Evolutionary conservation across 148 eudicot species (phyloP), one percentile per base, ranked within the genome.

Genomic region (Chenopodium formosanum): DNA sequence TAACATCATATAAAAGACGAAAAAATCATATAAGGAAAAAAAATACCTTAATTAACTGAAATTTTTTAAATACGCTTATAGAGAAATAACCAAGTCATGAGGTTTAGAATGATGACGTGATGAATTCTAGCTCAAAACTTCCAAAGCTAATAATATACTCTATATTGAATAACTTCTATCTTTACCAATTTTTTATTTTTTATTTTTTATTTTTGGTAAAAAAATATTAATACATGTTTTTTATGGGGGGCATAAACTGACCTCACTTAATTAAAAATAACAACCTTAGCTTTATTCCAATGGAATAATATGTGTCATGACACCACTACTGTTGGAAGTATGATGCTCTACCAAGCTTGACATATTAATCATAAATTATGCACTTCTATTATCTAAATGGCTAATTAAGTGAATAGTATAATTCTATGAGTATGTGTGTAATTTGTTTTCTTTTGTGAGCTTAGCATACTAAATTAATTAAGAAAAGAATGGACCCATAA

Each of bases 301-400:
- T 82, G 80, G 84, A 78, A 83, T 66, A 65, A 83, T 19, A 78
- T 22, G 74, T 22, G 74, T 72, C 78, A 83, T 44, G 70, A 56
- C 65, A 83, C 68, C 72, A 78, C 47, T 74, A n/a, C 29, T 70
- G 77, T 50, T 64, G 85, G 78, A 78, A 73, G 78, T 47, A 75
- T 77, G 77, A 73, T 47, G 79, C 67, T n/a, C 56, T 52, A 52
- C 32, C 29, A 9, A 40, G 44, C 44, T 77, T 44, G 17, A 82
- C 58, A 76, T 50, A 71, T 50, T 31, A 32, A 62, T 48, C 65
- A 63, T 64, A 72, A 52, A 64, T 31, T 40, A 69, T 16, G 69
- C 22, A 79, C 32, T 48, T 48, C 52, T 32, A 63, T 66, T 73
- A 67, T 53, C 23, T 32, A 48, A 34, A 63, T 7, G 29, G 71